Evolutionary conservation across 306 rosid genomes (phyloP).

Genomic region (Cicer bijugum): DNA sequence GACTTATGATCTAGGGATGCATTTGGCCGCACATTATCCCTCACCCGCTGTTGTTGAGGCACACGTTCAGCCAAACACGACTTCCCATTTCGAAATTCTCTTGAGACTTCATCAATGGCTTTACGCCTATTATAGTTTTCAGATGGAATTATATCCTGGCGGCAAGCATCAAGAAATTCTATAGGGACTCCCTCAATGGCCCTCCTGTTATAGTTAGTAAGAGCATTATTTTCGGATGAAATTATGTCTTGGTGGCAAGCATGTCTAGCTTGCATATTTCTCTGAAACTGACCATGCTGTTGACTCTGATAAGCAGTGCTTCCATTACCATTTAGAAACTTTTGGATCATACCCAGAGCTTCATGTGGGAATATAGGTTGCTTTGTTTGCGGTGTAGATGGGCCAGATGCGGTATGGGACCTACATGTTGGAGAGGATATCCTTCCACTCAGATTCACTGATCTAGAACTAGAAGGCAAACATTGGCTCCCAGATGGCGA

Average conservation of each 20-base stretch:
- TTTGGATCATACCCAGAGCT: conserved; percentile 51
- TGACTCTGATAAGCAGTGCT: conserved; percentile 50
- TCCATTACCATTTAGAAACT: conserved; percentile 49
- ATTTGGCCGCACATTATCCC: conserved; percentile 56
- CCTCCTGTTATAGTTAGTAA: conserved; percentile 54
- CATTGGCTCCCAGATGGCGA: conserved; percentile 69
- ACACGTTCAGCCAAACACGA: conserved; percentile 55
- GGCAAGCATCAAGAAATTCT: conserved; percentile 45
- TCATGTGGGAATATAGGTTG: conserved; percentile 56
- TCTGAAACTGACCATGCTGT: conserved; percentile 52
- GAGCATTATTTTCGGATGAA: conserved; percentile 50
- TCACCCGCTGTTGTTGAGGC: conserved; percentile 62
- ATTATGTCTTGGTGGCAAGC: conserved; percentile 45
- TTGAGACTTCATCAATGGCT: conserved; percentile 42
- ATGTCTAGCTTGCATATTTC: conserved; percentile 53
- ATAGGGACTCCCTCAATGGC: conserved; percentile 45
- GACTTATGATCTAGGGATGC: conserved; percentile 47
- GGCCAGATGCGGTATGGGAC: conserved; percentile 69
- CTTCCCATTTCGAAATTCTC: conserved; percentile 51
- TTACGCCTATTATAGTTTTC: conserved; percentile 47
- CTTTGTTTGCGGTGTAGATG: conserved; percentile 68
- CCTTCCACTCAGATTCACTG: conserved; percentile 62
- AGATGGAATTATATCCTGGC: no score
- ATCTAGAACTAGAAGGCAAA: conserved; percentile 66
- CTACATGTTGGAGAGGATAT: conserved; percentile 76